A percentile compares a stretch with the other conserved stretches of the same genome.
These are phyloP conservation scores for Ceratobasidium sp. DNA, from an alignment of 1,284 basidiomycete species.

Conservation along the genomic window DNA sequence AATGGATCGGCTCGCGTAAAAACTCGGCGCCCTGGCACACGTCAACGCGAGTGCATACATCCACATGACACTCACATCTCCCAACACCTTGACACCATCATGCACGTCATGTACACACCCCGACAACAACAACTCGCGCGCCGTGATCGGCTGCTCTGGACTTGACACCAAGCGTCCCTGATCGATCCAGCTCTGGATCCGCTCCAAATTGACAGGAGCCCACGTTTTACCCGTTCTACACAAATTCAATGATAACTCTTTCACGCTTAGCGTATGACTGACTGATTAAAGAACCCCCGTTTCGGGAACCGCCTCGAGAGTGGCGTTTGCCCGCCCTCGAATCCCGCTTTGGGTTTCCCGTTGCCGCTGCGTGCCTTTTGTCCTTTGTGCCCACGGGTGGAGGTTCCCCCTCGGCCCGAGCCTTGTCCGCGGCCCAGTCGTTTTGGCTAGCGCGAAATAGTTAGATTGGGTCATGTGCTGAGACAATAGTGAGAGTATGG, in stretches of 20 bases:
- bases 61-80: slow-evolving; percentile 62
- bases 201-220: slow-evolving; percentile 85
- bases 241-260: slow-evolving; percentile 24
- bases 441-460: slow-evolving; percentile 88
- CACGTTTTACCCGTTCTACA: slow-evolving; percentile 72
- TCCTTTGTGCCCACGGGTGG: slow-evolving; percentile 94
- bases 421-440: slow-evolving; percentile 93
- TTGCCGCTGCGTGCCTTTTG: slow-evolving; percentile 92
- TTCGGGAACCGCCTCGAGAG: slow-evolving; percentile 93
- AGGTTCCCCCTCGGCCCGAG: slow-evolving; percentile 88
- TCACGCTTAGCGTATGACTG: slow-evolving; percentile 48
- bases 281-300: slow-evolving; percentile 93
- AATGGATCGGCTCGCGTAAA: slow-evolving; percentile 77
- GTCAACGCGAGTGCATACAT: slow-evolving; percentile 32
- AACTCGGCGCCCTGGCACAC: slow-evolving; percentile 64
- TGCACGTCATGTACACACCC: slow-evolving; percentile 88
- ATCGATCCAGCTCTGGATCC: slow-evolving; percentile 91
- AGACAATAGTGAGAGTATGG: neutral
- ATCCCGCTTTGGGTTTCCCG: slow-evolving; percentile 82
- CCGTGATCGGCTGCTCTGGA: slow-evolving; percentile 85
- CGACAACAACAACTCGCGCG: slow-evolving; percentile 80
- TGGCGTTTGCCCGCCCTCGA: slow-evolving; percentile 97
- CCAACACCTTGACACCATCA: slow-evolving; percentile 91
- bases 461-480: neutral
- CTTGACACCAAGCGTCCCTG: slow-evolving; percentile 80